Conservation (phyloP, 148 eudicot species). For the Rhododendron kiyosumense region DNA sequence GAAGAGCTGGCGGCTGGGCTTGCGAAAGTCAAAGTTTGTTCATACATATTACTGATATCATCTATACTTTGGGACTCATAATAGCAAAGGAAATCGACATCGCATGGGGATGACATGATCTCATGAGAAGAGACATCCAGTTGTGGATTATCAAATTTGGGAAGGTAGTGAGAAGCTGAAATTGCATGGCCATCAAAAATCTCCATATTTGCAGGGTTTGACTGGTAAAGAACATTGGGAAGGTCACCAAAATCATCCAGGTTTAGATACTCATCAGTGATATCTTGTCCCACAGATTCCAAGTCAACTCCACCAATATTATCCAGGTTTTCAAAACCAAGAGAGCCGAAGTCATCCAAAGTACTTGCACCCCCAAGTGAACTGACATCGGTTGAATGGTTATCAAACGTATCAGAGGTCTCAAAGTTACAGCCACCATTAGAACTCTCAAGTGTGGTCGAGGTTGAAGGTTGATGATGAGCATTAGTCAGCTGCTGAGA, state of each 20-base stretch:
- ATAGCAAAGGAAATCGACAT: constrained; percentile 40
- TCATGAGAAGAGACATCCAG: constrained; percentile 42
- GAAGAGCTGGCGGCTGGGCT: constrained; percentile 31
- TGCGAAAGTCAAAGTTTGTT: constrained; percentile 4
- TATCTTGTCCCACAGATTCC: neutral
- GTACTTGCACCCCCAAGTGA: neutral
- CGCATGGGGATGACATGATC: constrained; percentile 41
- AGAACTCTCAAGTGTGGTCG: neutral
- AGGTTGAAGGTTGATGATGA: neutral
- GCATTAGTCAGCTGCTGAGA: neutral
- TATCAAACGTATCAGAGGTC: neutral
- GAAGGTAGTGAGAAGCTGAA: constrained; percentile 23
- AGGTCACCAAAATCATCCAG: neutral
- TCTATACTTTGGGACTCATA: constrained; percentile 39
- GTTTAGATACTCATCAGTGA: neutral
- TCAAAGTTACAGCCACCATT: neutral
- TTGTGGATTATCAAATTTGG: constrained; percentile 23
- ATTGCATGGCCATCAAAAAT: constrained; percentile 28
- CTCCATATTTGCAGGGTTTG: constrained; percentile 24
- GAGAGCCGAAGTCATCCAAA: neutral
- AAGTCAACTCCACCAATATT: neutral
- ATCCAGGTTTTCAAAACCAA: neutral
- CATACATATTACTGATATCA: constrained; percentile 26
- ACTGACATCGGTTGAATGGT: neutral
- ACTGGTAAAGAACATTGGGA: constrained; percentile 17